Percentiles rank a stretch among this genome's conserved stretches.
Conservation (phyloP, 2,329 filamentous ascomycete genomes). For the Penicillium sp. region DNA sequence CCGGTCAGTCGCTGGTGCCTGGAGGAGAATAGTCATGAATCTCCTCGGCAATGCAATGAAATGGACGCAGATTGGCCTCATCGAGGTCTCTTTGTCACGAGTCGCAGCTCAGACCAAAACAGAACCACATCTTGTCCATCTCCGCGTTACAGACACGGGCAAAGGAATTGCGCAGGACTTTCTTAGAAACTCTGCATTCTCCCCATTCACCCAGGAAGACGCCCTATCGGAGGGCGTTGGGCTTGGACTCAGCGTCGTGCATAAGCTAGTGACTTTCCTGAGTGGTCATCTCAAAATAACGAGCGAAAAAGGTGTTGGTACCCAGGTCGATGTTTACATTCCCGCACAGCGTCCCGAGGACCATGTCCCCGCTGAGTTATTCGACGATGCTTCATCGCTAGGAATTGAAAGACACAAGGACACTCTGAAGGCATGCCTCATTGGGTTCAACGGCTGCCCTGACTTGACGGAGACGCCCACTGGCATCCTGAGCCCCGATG, state of each 20-base stretch:
- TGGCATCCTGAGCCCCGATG: conserved; percentile 23
- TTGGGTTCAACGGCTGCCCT: conserved; percentile 26
- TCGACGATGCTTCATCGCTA: background rate
- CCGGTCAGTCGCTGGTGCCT: conserved; percentile 27
- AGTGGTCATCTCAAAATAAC: conserved; percentile 56
- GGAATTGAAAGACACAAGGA: background rate
- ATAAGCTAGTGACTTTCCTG: conserved; percentile 54
- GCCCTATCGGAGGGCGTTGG: conserved; percentile 58
- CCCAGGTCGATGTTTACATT: conserved; percentile 29
- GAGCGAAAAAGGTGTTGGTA: conserved; percentile 34
- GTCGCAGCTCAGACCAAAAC: conserved; percentile 6
- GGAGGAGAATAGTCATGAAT: conserved; percentile 38
- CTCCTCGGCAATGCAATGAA: conserved; percentile 38
- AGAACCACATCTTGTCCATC: conserved; percentile 18
- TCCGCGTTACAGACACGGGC: conserved; percentile 60
- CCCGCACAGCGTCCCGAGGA: conserved; percentile 15
- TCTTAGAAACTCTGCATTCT: conserved; percentile 56
- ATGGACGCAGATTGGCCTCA: conserved; percentile 32
- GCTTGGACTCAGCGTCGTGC: conserved; percentile 62
- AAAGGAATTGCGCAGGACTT: conserved; percentile 61
- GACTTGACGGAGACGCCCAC: conserved; percentile 20
- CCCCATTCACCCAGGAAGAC: conserved; percentile 63
- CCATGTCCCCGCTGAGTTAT: no score
- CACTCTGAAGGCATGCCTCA: conserved; percentile 21
- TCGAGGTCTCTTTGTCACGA: conserved; percentile 29